These are phyloP conservation scores for Scedosporium dehoogii DNA, from an alignment of 2,329 filamentous ascomycete species.

Conservation along the genomic window DNA sequence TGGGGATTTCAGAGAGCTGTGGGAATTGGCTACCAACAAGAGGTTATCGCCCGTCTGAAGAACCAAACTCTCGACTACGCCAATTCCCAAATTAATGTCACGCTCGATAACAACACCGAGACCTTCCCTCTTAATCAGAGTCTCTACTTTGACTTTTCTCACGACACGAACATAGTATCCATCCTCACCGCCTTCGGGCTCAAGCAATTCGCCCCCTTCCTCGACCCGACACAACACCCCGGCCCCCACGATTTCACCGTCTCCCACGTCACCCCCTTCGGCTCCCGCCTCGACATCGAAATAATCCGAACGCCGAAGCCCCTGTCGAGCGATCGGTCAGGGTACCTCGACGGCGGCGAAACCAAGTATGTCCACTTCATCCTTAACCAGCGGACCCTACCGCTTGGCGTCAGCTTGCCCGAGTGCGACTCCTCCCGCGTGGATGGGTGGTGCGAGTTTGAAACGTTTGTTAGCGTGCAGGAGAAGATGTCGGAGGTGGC, in stretches of 20 bases:
- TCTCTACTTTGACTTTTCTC: constrained; percentile 69
- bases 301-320: constrained; percentile 59
- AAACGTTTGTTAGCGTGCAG: constrained; percentile 55
- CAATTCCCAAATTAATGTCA: constrained; percentile 55
- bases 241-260: constrained; percentile 54
- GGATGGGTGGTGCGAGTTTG: constrained; percentile 70
- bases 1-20: constrained; percentile 42
- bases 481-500: constrained; percentile 47
- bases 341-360: constrained; percentile 40
- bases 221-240: constrained; percentile 46
- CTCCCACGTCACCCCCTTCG: constrained; percentile 61
- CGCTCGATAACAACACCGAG: constrained; percentile 53
- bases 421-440: constrained; percentile 52
- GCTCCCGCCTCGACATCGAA: constrained; percentile 63
- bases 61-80: constrained; percentile 54
- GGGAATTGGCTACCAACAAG: constrained; percentile 65
- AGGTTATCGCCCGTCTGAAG: constrained; percentile 59
- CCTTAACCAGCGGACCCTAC: constrained; percentile 64
- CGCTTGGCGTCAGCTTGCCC: constrained; percentile 54
- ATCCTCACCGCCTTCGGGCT: constrained; percentile 65
- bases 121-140: constrained; percentile 68
- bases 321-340: constrained; percentile 42
- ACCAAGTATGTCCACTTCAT: constrained; percentile 67
- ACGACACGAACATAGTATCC: constrained; percentile 64
- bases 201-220: constrained; percentile 52